A percentile compares a stretch with the other conserved stretches of the same genome.
Evolutionary conservation across 192 early-diverging fungal genomes (phyloP).

Genomic region (Entomortierella parvispora): DNA sequence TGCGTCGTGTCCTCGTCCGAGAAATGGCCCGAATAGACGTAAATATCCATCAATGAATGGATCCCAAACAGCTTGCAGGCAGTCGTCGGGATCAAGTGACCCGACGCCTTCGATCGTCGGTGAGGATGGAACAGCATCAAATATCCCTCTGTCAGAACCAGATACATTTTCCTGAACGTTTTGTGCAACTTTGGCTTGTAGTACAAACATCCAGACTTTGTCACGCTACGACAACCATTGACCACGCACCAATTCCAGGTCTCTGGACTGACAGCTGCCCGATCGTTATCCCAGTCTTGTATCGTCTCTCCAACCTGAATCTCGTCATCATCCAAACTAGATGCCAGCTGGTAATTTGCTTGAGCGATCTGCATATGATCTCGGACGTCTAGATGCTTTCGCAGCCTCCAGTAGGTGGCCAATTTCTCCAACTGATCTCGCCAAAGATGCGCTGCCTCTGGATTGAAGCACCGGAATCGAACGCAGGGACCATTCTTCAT

Average conservation of each 20-base stretch:
- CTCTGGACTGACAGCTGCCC: slow-evolving; percentile 17
- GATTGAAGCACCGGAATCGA: slow-evolving; percentile 31
- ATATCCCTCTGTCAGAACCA: slow-evolving; percentile 40
- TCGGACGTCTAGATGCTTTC: slow-evolving; percentile 29
- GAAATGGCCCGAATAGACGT: slow-evolving; percentile 53
- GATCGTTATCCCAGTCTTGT: slow-evolving; percentile 42
- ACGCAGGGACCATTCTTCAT: slow-evolving; percentile 40
- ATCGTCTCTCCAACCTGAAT: slow-evolving; percentile 15
- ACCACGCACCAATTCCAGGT: slow-evolving; percentile 57
- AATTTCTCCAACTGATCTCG: slow-evolving; percentile 37
- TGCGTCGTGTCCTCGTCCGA: slow-evolving; percentile 43
- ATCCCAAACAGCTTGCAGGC: slow-evolving; percentile 22
- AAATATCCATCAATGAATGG: slow-evolving; percentile 45
- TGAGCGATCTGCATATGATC: slow-evolving; percentile 20
- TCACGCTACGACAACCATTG: slow-evolving; percentile 52
- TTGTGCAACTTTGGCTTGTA: slow-evolving; percentile 24
- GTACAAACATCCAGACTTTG: slow-evolving; percentile 51
- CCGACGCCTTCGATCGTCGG: slow-evolving; percentile 21
- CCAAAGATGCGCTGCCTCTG: slow-evolving; percentile 46
- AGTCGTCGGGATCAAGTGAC: slow-evolving; percentile 12
- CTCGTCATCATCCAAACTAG: slow-evolving; percentile 42
- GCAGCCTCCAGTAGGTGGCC: slow-evolving; percentile 39
- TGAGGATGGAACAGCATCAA: slow-evolving; percentile 47
- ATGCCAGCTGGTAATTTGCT: slow-evolving; percentile 25
- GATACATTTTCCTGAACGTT: slow-evolving; percentile 48